Percentiles rank a stretch among this genome's conserved stretches.
These are phyloP conservation scores for Hypocreales sp. DNA, from an alignment of 2,329 filamentous ascomycete genomes.

Conservation along the genomic window DNA sequence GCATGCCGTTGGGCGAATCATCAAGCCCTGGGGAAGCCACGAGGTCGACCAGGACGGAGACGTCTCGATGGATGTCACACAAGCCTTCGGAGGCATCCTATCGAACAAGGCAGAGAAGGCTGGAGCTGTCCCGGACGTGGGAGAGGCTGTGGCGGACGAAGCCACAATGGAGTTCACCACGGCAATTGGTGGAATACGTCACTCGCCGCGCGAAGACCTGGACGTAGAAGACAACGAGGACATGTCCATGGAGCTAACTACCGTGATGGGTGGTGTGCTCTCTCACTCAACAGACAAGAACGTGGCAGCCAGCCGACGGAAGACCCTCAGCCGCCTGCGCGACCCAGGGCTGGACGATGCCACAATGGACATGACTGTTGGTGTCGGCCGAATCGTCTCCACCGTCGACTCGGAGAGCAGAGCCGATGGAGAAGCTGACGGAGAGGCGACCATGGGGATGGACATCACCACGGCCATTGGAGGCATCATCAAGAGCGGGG, in stretches of 20 bases:
- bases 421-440: constrained; percentile 2
- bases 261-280: constrained; percentile 43
- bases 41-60: constrained; percentile 38
- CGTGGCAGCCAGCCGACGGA: constrained; percentile 7
- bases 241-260: constrained; percentile 67
- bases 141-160: constrained; percentile 24
- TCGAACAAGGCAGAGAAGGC: background rate
- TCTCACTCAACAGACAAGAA: constrained; percentile 12
- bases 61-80: constrained; percentile 90
- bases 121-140: constrained; percentile 5
- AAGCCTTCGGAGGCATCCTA: constrained; percentile 32
- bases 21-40: constrained; percentile 27
- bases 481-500: constrained; percentile 33
- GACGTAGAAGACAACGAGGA: constrained; percentile 41
- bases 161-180: constrained; percentile 67
- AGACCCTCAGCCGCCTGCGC: constrained; percentile 14
- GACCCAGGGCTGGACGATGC: constrained; percentile 15
- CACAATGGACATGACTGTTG: constrained; percentile 40
- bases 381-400: constrained; percentile 37
- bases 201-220: constrained; percentile 13
- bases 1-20: constrained; percentile 37
- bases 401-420: constrained; percentile 2
- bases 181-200: constrained; percentile 56
- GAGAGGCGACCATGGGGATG: constrained; percentile 40
- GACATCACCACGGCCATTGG: constrained; percentile 52